Conservation (phyloP, 495 filamentous ascomycete genomes). For the Penicillium diatomitis region DNA sequence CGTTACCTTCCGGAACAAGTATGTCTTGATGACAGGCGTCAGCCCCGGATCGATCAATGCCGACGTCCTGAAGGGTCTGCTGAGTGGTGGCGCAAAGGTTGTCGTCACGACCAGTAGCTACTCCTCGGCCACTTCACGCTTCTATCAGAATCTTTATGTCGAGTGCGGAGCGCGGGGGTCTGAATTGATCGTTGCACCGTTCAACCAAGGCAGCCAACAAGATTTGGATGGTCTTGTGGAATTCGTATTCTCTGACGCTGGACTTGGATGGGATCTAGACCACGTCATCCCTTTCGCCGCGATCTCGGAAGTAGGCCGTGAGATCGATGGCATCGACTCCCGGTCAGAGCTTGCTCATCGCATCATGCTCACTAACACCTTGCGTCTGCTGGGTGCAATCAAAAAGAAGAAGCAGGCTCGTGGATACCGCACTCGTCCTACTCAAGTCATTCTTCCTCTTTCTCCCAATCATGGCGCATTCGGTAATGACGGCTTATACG, state of each 20-base stretch:
- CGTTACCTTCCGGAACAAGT: conserved; percentile 90
- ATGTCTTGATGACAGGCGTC: conserved; percentile 95
- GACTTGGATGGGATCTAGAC: conserved; percentile 95
- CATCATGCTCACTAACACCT: conserved; percentile 96
- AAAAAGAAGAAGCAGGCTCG: conserved; percentile 79
- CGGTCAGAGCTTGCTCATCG: conserved; percentile 97
- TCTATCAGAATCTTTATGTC: conserved; percentile 97
- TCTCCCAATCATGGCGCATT: conserved; percentile 98
- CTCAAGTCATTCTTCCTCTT: conserved; percentile 88
- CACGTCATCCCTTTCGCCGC: conserved; percentile 94
- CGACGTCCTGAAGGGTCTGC: conserved; percentile 91
- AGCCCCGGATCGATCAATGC: conserved; percentile 96
- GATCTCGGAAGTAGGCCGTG: conserved; percentile 92
- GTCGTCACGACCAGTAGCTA: conserved; percentile 92
- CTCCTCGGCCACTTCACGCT: conserved; percentile 94
- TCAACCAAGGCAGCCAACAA: conserved; percentile 97
- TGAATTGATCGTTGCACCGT: conserved; percentile 92
- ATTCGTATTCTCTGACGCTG: conserved; percentile 80
- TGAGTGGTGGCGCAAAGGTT: conserved; percentile 93
- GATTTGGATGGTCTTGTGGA: conserved; percentile 87
- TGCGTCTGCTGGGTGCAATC: conserved; percentile 80
- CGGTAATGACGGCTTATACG: conserved; percentile 94
- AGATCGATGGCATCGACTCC: conserved; percentile 94
- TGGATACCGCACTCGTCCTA: conserved; percentile 88
- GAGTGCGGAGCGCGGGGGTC: conserved; percentile 87